These are phyloP conservation scores for Delonix regia DNA, from an alignment of 306 rosid species.

Conservation along the genomic window DNA sequence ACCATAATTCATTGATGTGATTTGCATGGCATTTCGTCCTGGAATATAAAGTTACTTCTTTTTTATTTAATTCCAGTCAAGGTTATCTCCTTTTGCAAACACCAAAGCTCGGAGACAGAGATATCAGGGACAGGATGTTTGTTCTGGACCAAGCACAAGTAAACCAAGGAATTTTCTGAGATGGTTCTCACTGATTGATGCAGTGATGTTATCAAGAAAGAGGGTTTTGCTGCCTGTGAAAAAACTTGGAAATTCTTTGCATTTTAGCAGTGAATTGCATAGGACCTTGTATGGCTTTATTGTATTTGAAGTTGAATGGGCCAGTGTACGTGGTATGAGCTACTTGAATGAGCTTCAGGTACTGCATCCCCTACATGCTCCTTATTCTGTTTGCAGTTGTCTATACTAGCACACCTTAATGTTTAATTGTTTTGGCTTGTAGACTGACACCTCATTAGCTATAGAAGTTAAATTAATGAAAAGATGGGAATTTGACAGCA, in stretches of 20 bases:
- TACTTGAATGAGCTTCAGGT: conserved; percentile 98
- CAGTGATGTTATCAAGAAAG: conserved; percentile 62
- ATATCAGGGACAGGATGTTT: conserved; percentile 54
- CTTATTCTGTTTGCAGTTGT: conserved; percentile 23
- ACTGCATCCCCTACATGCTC: conserved; percentile 32
- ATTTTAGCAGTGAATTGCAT: conserved; percentile 69
- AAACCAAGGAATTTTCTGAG: conserved; percentile 51
- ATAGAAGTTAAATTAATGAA: conserved; percentile 77
- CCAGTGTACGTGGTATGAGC: conserved; percentile 81
- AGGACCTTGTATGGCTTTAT: conserved; percentile 88
- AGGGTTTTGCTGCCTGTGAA: conserved; percentile 82
- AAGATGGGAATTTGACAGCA: conserved; percentile 97
- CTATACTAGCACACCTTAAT: conserved; percentile 16
- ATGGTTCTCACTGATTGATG: conserved; percentile 77
- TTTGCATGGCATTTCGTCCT: conserved; percentile 18
- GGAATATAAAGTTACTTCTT: conserved; percentile 1
- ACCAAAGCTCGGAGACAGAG: conserved; percentile 61
- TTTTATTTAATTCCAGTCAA: conserved; percentile 66
- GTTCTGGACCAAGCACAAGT: conserved; percentile 41
- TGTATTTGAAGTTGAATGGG: conserved; percentile 87
- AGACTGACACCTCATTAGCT: conserved; percentile 93
- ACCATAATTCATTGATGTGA: conserved; percentile 18
- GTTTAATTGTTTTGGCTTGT: conserved; percentile 39
- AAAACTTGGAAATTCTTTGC: conserved; percentile 66
- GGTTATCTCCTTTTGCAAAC: conserved; percentile 93